Percentiles rank a stretch among this genome's conserved stretches.
Conservation (phyloP, 208 protist species). For the Wallacemonas sp. region DNA sequence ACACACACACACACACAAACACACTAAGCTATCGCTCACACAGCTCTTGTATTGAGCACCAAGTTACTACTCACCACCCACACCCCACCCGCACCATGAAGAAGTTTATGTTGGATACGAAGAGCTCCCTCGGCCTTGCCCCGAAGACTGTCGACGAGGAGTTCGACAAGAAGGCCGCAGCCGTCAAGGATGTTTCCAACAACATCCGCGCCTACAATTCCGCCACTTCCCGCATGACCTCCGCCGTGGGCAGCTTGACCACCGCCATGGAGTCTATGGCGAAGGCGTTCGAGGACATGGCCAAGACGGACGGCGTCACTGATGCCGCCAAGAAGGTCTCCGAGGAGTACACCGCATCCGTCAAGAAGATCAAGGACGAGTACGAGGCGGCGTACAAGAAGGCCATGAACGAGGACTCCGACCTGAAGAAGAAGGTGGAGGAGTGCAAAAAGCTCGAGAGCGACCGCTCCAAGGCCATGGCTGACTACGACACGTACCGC, state of each 20-base stretch:
- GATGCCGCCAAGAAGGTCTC: constrained; percentile 20
- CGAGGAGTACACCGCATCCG: constrained; percentile 12
- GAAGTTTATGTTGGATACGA: constrained; percentile 53
- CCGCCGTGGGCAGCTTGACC: constrained; percentile 28
- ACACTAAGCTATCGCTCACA: too few relatives aligned
- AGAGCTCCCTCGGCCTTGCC: constrained; percentile 32
- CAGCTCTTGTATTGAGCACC: too few relatives aligned
- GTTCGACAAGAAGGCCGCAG: constrained; percentile 31
- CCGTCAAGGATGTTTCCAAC: constrained; percentile 28
- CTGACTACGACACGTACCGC: constrained; percentile 37
- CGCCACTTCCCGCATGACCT: constrained; percentile 31
- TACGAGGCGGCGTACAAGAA: constrained; percentile 20
- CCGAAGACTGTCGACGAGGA: constrained; percentile 55
- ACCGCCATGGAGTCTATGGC: constrained; percentile 29
- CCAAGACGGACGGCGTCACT: constrained; percentile 18
- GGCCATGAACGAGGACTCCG: constrained; percentile 13
- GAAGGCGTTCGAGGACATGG: constrained; percentile 39
- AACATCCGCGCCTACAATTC: constrained; percentile 29
- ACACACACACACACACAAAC: too few relatives aligned
- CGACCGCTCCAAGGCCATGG: constrained; percentile 24
- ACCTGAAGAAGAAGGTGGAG: constrained; percentile 11
- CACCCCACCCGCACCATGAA: too few relatives aligned
- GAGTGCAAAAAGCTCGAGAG: constrained; percentile 21
- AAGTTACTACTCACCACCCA: too few relatives aligned
- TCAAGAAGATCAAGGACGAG: constrained; percentile 23